Base-by-base conservation (phyloP, 441 rosid genomes). In the Manihot esculenta region DNA sequence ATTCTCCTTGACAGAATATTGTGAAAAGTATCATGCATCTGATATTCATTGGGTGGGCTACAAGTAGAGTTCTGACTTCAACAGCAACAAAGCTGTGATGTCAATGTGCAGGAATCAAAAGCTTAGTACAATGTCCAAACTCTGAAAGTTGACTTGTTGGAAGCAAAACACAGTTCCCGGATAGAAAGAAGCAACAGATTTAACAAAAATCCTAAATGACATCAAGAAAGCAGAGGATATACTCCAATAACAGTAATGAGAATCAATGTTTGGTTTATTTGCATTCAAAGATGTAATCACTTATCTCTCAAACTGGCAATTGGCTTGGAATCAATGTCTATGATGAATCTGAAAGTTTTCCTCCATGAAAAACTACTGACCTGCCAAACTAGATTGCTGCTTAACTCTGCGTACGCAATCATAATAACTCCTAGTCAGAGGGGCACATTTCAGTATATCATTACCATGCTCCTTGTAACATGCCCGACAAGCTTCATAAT, bases 391-490 rank as follows among this genome's bases (percentile, higher is more conserved):
- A 66, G 72, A 82, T 72, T 80, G 86, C 80, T 87, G 91, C 80
- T 84, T 83, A 15, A 64, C 88, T 76, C 80, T 76, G 77, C 86
- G 88, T 53, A 92, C 90, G 41, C 99, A 94, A 45, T 94, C 88
- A 12, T 90, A 81, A 57, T 81, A 94, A 63, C 72, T 84, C 78
- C 61, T 78, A 23, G 87, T 88, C 14, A 89, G 76, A 57, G 80
- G 78, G 66, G 77, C 79, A 76, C 98, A 94, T 82, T 87, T 90
- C 72, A 87, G 76, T 23, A 88, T 85, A 70, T 88, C 87, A 51
- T 80, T 74, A 18, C 70, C 60, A 57, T 83, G 82, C 76, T 87
- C 92, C 78, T 88, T 86, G 89, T 92, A 92, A 81, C 99, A 94
- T 53, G 85, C 69, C 77, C 78, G 77, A 81, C 85, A 88, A 10